These are phyloP conservation scores for Cordyceps militaris DNA, from an alignment of 2,329 filamentous ascomycete species.

Conservation along the genomic window DNA sequence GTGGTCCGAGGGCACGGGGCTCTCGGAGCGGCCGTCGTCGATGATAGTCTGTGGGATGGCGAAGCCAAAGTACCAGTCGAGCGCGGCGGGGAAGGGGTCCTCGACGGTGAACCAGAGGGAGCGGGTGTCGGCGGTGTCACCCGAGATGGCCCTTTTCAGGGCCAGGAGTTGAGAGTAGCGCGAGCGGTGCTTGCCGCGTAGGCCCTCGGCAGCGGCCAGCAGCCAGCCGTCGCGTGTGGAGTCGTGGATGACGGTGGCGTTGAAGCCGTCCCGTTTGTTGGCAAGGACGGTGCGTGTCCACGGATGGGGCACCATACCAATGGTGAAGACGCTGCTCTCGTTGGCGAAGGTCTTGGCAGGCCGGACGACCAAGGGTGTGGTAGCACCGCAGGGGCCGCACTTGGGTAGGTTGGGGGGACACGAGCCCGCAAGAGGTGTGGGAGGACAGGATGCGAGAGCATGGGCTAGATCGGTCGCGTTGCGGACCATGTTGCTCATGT, in stretches of 20 bases:
- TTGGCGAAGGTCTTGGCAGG: conserved; percentile 65
- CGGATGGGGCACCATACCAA: conserved; percentile 85
- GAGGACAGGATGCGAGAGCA: conserved; percentile 68
- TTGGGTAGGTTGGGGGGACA: conserved; percentile 76
- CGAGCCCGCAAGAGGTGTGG: conserved; percentile 63
- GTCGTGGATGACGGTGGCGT: conserved; percentile 58
- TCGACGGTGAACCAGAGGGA: conserved; percentile 79
- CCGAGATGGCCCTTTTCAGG: conserved; percentile 77
- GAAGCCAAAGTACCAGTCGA: conserved; percentile 91
- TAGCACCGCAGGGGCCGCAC: conserved; percentile 64
- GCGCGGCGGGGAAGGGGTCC: conserved; percentile 54
- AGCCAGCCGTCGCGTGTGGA: conserved; percentile 77
- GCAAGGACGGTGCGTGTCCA: conserved; percentile 71
- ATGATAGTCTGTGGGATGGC: conserved; percentile 55
- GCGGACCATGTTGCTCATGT: conserved; percentile 65
- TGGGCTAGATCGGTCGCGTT: conserved; percentile 66
- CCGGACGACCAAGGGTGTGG: conserved; percentile 58
- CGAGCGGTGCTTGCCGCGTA: conserved; percentile 54
- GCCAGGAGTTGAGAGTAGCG: conserved; percentile 59
- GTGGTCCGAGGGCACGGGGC: conserved; percentile 21
- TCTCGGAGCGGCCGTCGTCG: conserved; percentile 27
- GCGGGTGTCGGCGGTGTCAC: conserved; percentile 53
- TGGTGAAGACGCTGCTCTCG: conserved; percentile 64
- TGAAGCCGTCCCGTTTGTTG: conserved; percentile 53
- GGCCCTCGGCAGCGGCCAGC: conserved; percentile 58